These are phyloP conservation scores for Cetradonia linearis DNA, from an alignment of 495 filamentous ascomycete species.

Conservation along the genomic window DNA sequence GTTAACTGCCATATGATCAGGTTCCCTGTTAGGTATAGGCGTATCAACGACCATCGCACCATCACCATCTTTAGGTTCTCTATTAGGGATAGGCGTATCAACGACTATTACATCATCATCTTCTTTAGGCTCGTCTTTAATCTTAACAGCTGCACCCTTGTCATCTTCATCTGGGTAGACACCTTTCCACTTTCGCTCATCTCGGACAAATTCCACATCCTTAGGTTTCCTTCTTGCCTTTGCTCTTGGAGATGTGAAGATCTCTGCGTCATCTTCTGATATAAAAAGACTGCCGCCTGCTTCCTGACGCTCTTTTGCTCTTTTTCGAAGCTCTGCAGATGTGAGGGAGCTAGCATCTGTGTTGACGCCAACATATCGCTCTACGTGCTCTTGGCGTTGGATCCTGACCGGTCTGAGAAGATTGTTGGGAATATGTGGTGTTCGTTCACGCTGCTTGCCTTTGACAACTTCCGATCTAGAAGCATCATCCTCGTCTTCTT, in stretches of 20 bases:
- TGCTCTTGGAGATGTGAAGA: slow-evolving; percentile 1
- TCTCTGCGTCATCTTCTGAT: slow-evolving; percentile 12
- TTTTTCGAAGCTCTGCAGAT: slow-evolving; percentile 34
- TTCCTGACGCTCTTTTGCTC: slow-evolving; percentile 28
- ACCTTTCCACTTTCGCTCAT: slow-evolving; percentile 28
- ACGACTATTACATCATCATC: slow-evolving; percentile 31
- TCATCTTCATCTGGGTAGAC: slow-evolving; percentile 26
- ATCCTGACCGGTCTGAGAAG: slow-evolving; percentile 41
- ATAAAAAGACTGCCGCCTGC: slow-evolving; percentile 21
- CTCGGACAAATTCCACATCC: slow-evolving; percentile 28
- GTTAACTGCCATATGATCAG: background rate
- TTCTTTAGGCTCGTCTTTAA: slow-evolving; percentile 40
- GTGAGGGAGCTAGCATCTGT: slow-evolving; percentile 42
- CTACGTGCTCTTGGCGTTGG: slow-evolving; percentile 42
- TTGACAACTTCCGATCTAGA: slow-evolving; percentile 27
- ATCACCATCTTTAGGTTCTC: slow-evolving; percentile 34
- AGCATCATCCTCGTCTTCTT: slow-evolving; percentile 19
- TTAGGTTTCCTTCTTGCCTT: slow-evolving; percentile 20
- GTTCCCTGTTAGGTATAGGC: slow-evolving; percentile 16
- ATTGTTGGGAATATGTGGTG: slow-evolving; percentile 18
- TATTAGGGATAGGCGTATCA: slow-evolving; percentile 24
- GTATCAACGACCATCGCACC: slow-evolving; percentile 31
- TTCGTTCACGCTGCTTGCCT: slow-evolving; percentile 30
- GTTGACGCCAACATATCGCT: slow-evolving; percentile 40
- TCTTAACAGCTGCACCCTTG: slow-evolving; percentile 21